Evolutionary conservation across 257 asterid species (phyloP), one percentile per base, ranked within the genome.

Genomic region (Echium plantagineum): DNA sequence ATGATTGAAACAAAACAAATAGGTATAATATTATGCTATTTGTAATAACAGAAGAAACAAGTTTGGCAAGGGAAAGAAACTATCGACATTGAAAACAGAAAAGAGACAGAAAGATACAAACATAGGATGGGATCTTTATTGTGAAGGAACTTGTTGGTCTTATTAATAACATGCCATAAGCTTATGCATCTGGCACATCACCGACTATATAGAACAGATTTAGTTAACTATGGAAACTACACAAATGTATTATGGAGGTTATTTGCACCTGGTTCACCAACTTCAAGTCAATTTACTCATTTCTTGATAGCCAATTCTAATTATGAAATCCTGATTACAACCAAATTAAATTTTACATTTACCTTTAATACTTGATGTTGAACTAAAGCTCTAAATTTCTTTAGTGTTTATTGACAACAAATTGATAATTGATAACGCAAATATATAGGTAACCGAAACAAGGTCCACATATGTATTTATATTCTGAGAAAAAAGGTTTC

Each of bases 1-100:
- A 60, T 57, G 47, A 71, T 65, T 61, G 13, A 35, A 57, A 58
- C 57, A 35, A 59, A 69, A 55, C 17, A 49, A 57, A 22, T 26
- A 32, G 24, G 15, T 53, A 7, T 0, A 53, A 21, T 6, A 53
- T n/a, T 18, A n/a, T 2, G 3, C 21, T n/a, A 17, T n/a, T 21
- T 53, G 57, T 53, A 28, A 8, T 8, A 2, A 53, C 19, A 53
- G 28, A 12, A 53, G 22, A n/a, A 19, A 53, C 1, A 10, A 53
- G 57, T 53, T 52, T 18, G 24, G 21, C 6, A n/a, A 53, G 22
- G 7, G 15, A 10, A 42, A 42, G 49, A 42, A 42, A 1, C 17
- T 42, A 42, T 42, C 46, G 10, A 42, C 49, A 12, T 42, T 13
- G 16, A 42, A 42, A 42, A 42, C 49, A 42, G 49, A 42, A 42